phyloP scores from a whole-genome alignment of 257 asterid species.

The Nicotiana attenuata region DNA sequence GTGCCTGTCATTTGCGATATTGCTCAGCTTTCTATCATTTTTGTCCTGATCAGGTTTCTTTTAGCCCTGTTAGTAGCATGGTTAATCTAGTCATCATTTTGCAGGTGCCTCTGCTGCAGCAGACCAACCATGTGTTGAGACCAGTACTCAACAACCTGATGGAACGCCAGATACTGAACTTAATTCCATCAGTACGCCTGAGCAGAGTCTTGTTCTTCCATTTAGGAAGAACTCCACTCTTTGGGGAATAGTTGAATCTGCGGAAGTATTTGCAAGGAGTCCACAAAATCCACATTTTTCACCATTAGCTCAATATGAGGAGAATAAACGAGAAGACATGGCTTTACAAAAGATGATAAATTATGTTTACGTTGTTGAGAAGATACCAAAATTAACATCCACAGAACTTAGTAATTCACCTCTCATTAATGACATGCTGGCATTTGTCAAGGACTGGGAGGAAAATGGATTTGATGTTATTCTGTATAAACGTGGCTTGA shows the following conservation, averaged over 20 bases:
- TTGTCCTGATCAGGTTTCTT: neutral
- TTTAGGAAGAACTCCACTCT: conserved; percentile 6
- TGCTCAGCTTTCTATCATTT: neutral
- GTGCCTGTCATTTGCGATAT: neutral
- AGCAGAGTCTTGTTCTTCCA: neutral
- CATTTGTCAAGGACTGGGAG: conserved; percentile 5
- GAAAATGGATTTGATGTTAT: conserved; percentile 5
- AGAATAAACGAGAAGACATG: neutral
- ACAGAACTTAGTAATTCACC: conserved; percentile 3
- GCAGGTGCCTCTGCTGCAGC: conserved; percentile 4
- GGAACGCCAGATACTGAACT: neutral
- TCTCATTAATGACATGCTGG: neutral
- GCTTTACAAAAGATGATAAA: conserved; percentile 5
- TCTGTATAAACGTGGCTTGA: neutral
- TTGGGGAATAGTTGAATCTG: conserved; percentile 3
- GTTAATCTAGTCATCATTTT: neutral
- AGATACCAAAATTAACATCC: neutral
- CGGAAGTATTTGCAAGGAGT: neutral
- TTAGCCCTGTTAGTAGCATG: neutral
- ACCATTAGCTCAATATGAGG: neutral
- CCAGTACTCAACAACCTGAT: neutral
- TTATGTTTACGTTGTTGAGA: neutral
- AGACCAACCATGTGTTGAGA: neutral
- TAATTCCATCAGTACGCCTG: neutral
- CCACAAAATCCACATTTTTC: conserved; percentile 5